phyloP scores from a whole-genome alignment of 1,284 basidiomycete species.

The Malassezia slooffiae region DNA sequence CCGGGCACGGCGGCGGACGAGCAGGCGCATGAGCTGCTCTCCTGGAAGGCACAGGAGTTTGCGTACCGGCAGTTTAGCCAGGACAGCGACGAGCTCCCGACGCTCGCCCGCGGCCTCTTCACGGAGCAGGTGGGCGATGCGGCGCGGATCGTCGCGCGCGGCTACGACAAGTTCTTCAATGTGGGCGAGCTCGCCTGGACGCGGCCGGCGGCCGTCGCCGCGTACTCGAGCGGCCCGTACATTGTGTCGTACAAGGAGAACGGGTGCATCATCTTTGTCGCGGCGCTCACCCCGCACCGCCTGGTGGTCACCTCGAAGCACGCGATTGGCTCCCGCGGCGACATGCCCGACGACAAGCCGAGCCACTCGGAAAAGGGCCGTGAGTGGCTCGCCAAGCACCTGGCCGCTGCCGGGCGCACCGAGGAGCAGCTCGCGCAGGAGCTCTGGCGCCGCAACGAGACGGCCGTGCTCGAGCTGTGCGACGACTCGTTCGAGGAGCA shows the following conservation, averaged over 20 bases:
- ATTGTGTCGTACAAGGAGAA: constrained; percentile 88
- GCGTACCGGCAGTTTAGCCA: constrained; percentile 40
- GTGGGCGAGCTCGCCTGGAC: constrained; percentile 92
- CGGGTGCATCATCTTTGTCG: constrained; percentile 94
- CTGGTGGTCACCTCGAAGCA: constrained; percentile 87
- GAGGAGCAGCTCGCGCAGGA: constrained; percentile 62
- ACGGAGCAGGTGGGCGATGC: constrained; percentile 23
- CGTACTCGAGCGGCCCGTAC: constrained; percentile 68
- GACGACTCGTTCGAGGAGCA: constrained; percentile 98
- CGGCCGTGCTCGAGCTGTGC: constrained; percentile 72
- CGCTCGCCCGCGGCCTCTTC: constrained; percentile 41
- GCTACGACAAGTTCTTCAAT: constrained; percentile 99
- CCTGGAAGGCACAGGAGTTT: constrained; percentile 42
- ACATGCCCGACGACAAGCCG: constrained; percentile 11
- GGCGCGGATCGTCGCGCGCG: constrained; percentile 72
- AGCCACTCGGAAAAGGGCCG: constrained; percentile 69
- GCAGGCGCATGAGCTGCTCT: constrained; percentile 20
- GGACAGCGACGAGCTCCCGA: constrained; percentile 31
- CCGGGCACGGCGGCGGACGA: background rate
- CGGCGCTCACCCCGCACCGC: constrained; percentile 64
- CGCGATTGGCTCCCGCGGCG: constrained; percentile 20
- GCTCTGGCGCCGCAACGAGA: constrained; percentile 75
- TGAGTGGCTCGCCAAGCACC: constrained; percentile 67
- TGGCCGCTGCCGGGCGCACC: constrained; percentile 58
- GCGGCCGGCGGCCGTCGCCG: constrained; percentile 22